Base-by-base conservation (phyloP, 75 land plant genomes). In the Adiantum capillusveneris region DNA sequence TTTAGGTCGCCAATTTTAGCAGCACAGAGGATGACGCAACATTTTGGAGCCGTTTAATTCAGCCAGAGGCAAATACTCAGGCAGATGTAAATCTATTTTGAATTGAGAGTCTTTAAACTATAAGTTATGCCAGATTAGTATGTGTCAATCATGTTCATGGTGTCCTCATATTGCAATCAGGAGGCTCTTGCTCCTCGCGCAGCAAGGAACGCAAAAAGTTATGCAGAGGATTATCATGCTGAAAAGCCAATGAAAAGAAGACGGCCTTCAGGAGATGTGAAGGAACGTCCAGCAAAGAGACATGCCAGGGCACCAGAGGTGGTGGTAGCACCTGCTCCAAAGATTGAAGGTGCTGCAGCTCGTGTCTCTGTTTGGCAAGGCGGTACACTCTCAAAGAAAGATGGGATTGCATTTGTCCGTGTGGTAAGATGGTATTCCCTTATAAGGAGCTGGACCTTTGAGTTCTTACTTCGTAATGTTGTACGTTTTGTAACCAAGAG, bases 41-140 rank as follows among this genome's bases (percentile, higher is more conserved):
- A 49, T 95, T 95, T 55, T 95, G 99, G 99, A 90, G 92, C 53
- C 92, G 99, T 16, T 79, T 83, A 83, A 95, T 95, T 54, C 84
- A 84, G 42, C 79, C 99, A 7, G 99, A 95, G 27, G 83, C 84
- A 58, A 73, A 69, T 27, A 62, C 77, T 29, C 77, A 86, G 65
- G 86, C 92, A 69, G 86, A 87, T 53, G 97, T 87, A 81, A 65
- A 12, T n/a, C 7, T 17, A 5, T 34, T n/a, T n/a, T n/a, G n/a
- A n/a, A n/a, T n/a, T n/a, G n/a, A n/a, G n/a, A n/a, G n/a, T n/a
- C n/a, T n/a, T n/a, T n/a, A n/a, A n/a, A n/a, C n/a, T n/a, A n/a
- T n/a, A n/a, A n/a, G n/a, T n/a, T n/a, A n/a, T n/a, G n/a, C n/a
- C n/a, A n/a, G n/a, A n/a, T n/a, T n/a, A n/a, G n/a, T n/a, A n/a